Conservation (phyloP, 768 basidiomycete genomes). For the Boletus tylopilopsis region DNA sequence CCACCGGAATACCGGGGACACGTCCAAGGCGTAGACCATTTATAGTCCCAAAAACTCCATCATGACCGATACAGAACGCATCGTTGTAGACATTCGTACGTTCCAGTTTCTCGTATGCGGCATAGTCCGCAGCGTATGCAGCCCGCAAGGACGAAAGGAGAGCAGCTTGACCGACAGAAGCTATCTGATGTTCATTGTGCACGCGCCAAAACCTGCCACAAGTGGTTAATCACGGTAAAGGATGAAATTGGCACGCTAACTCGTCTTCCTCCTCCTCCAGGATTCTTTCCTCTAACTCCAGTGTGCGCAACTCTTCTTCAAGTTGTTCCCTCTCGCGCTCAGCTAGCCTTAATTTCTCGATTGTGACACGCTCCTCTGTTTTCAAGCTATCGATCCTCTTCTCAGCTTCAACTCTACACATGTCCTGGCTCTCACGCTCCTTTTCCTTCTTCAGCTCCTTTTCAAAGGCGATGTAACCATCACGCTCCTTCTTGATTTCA, state of each 20-base stretch:
- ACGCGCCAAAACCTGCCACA: constrained; percentile 76
- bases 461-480: constrained; percentile 92
- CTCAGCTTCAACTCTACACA: constrained; percentile 62
- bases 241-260: constrained; percentile 41
- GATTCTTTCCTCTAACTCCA: constrained; percentile 74
- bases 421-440: constrained; percentile 63
- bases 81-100: constrained; percentile 95
- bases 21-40: constrained; percentile 91
- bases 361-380: constrained; percentile 60
- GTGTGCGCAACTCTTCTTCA: constrained; percentile 61
- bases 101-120: constrained; percentile 78
- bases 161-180: constrained; percentile 60
- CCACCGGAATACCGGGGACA: constrained; percentile 75
- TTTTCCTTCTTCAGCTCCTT: constrained; percentile 80
- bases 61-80: constrained; percentile 92
- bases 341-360: constrained; percentile 71
- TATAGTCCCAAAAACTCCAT: constrained; percentile 96
- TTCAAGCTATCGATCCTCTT: constrained; percentile 71
- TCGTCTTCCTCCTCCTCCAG: constrained; percentile 83
- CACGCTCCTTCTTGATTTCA: constrained; percentile 86
- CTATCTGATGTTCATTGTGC: constrained; percentile 69
- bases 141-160: constrained; percentile 71
- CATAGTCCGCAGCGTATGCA: constrained; percentile 74
- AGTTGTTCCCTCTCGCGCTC: constrained; percentile 77
- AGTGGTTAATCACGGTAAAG: constrained; percentile 3